Percentiles rank a stretch among this genome's conserved stretches.
Conservation (phyloP, 2,329 filamentous ascomycete species). For the Hirsutella minnesotensis region DNA sequence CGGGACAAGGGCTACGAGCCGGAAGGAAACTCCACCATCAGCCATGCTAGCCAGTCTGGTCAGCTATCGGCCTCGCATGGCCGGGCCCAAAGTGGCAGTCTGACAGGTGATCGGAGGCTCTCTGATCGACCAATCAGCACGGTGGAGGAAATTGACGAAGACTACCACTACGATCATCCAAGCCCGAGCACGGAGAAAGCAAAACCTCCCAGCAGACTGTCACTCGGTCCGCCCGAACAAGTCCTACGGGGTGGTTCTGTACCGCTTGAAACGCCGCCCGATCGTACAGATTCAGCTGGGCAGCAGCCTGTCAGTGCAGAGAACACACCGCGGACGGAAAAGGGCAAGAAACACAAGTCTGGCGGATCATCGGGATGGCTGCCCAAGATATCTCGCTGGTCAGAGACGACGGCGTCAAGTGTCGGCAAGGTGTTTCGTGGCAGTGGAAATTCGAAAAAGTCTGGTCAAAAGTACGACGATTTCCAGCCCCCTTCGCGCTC, state of each 20-base stretch:
- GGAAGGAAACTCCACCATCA: conserved; percentile 62
- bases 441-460: conserved; percentile 45
- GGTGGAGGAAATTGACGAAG: conserved; percentile 73
- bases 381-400: conserved; percentile 94
- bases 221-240: conserved; percentile 40
- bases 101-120: conserved; percentile 41
- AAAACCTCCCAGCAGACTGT: conserved; percentile 42
- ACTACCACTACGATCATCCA: conserved; percentile 44
- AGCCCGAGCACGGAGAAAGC: conserved; percentile 25
- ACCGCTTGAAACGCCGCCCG: conserved; percentile 47
- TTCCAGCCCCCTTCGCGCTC: conserved; percentile 56
- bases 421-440: conserved; percentile 66
- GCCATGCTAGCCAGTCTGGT: conserved; percentile 62
- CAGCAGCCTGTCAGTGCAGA: conserved; percentile 51
- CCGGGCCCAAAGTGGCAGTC: conserved; percentile 27
- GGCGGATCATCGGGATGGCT: conserved; percentile 67
- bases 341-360: conserved; percentile 80
- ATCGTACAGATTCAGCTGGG: conserved; percentile 28
- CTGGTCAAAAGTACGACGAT: conserved; percentile 45
- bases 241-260: conserved; percentile 38
- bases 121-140: conserved; percentile 82
- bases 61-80: conserved; percentile 52
- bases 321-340: conserved; percentile 63
- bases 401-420: conserved; percentile 86
- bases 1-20: conserved; percentile 71